phyloP scores from a whole-genome alignment of 1,284 basidiomycete genomes.

The Fomitopsis betulina region DNA sequence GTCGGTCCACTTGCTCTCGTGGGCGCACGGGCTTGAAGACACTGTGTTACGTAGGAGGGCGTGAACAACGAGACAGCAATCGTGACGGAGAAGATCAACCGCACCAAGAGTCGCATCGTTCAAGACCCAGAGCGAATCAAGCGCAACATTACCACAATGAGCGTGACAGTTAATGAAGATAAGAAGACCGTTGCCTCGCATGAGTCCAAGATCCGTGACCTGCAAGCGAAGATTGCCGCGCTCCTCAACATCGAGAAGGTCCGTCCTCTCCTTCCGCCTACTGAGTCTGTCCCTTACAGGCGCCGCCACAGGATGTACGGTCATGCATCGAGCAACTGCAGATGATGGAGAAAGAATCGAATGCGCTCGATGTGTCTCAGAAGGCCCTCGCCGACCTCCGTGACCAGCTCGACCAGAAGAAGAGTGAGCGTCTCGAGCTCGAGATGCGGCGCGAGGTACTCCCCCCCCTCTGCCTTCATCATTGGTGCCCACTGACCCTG shows the following conservation, averaged over 20 bases:
- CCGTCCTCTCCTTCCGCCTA: background rate
- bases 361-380: slow-evolving; percentile 54
- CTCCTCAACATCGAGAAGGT: slow-evolving; percentile 76
- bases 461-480: background rate
- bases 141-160: slow-evolving; percentile 73
- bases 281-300: background rate
- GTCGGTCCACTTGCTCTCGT: slow-evolving; percentile 1
- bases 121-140: slow-evolving; percentile 85
- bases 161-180: slow-evolving; percentile 51
- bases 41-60: slow-evolving; percentile 39
- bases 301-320: slow-evolving; percentile 51
- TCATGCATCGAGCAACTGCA: slow-evolving; percentile 66
- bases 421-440: slow-evolving; percentile 68
- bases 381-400: slow-evolving; percentile 61
- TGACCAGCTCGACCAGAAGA: slow-evolving; percentile 64
- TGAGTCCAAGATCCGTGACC: slow-evolving; percentile 70
- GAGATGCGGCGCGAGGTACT: slow-evolving; percentile 61
- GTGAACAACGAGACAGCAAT: slow-evolving; percentile 54
- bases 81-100: slow-evolving; percentile 52
- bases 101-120: slow-evolving; percentile 71
- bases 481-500: background rate
- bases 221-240: slow-evolving; percentile 68
- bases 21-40: background rate
- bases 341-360: slow-evolving; percentile 65
- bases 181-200: slow-evolving; percentile 55